Conservation (phyloP, 2,329 filamentous ascomycete species). For the Pseudogymnoascus sp. region DNA sequence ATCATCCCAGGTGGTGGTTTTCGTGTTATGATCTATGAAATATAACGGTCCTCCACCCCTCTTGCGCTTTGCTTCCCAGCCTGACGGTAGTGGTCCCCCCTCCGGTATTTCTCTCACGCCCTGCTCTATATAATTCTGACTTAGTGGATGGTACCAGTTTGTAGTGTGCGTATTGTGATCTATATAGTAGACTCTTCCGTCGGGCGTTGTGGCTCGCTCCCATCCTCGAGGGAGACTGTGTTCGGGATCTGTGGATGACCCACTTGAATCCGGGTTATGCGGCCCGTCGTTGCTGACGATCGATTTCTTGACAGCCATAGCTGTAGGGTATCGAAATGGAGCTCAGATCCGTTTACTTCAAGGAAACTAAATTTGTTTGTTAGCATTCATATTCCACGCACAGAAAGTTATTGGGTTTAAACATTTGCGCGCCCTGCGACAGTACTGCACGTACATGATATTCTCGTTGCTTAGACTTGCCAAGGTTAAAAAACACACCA, state of each 20-base stretch:
- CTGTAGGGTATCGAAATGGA: background rate
- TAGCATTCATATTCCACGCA: background rate
- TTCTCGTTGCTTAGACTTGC: background rate
- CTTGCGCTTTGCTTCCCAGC: slow-evolving; percentile 93
- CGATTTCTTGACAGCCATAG: background rate
- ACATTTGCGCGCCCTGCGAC: background rate
- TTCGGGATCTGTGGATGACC: background rate
- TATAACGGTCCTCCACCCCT: slow-evolving; percentile 97
- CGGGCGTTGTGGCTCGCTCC: slow-evolving; percentile 88
- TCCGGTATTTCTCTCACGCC: slow-evolving; percentile 57
- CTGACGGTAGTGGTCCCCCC: slow-evolving; percentile 85
- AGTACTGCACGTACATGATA: background rate
- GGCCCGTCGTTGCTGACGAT: background rate
- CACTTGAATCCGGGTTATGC: background rate
- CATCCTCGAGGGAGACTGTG: slow-evolving; percentile 86
- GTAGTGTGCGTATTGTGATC: slow-evolving; percentile 95
- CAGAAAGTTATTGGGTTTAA: background rate
- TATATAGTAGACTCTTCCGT: slow-evolving; percentile 87
- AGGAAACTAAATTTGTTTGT: background rate
- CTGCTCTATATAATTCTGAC: background rate
- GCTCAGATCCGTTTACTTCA: background rate
- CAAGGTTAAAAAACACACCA: background rate
- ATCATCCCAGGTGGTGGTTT: slow-evolving; percentile 99
- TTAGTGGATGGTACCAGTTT: slow-evolving; percentile 53
- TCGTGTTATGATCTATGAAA: slow-evolving; percentile 99